phyloP scores from a whole-genome alignment of 2,329 filamentous ascomycete species.

The Arthroderma sp. region DNA sequence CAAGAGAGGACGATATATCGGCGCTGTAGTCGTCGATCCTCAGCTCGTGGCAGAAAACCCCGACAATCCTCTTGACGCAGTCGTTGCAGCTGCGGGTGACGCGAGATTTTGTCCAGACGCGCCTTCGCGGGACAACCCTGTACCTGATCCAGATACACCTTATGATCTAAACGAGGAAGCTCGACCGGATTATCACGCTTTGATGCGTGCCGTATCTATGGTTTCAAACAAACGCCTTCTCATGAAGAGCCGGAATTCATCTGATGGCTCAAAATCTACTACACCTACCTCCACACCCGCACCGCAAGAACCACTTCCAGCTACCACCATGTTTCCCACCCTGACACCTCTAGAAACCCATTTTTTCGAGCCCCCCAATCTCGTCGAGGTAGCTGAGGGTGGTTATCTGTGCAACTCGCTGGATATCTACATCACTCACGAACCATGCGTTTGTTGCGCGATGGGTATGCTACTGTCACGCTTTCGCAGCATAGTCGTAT shows the following conservation, averaged over 20 bases:
- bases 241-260: background rate
- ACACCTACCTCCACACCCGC: background rate
- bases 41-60: conserved; percentile 17
- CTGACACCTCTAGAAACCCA: conserved; percentile 20
- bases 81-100: conserved; percentile 34
- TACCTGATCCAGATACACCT: background rate
- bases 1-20: conserved; percentile 27
- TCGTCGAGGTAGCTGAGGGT: conserved; percentile 58
- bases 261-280: background rate
- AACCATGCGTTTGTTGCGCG: conserved; percentile 91
- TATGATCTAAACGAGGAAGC: conserved; percentile 27
- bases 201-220: conserved; percentile 33
- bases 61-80: conserved; percentile 24
- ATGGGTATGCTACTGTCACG: conserved; percentile 94
- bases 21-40: conserved; percentile 34
- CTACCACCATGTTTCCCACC: background rate
- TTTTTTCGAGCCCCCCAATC: conserved; percentile 50
- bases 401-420: conserved; percentile 91
- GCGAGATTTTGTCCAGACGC: conserved; percentile 20
- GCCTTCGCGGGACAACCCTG: background rate
- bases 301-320: background rate
- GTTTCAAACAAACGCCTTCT: conserved; percentile 28
- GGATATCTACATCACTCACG: conserved; percentile 87
- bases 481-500: conserved; percentile 73
- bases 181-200: conserved; percentile 32